Evolutionary conservation across 208 protist species (phyloP).

Genomic region (Crithidia acanthocephali): DNA sequence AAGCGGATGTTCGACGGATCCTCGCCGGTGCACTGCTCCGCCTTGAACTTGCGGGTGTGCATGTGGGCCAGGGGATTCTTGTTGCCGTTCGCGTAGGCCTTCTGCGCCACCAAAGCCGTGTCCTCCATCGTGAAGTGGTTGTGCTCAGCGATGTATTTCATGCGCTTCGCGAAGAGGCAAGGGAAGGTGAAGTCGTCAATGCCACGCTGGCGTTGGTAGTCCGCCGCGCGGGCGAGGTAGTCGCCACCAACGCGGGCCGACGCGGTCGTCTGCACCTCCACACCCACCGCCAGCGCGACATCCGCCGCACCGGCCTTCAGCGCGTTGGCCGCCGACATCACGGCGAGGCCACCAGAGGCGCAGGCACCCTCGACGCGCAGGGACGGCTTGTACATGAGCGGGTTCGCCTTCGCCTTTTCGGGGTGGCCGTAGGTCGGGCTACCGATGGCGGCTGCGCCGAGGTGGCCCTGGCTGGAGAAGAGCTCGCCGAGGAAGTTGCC

Average conservation of each 20-base stretch:
- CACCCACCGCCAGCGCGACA: constrained; percentile 79
- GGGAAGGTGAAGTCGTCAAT: constrained; percentile 94
- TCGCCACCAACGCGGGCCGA: constrained; percentile 81
- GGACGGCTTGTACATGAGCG: constrained; percentile 74
- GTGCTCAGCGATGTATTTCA: constrained; percentile 77
- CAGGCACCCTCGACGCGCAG: constrained; percentile 92
- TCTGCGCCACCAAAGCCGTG: constrained; percentile 82
- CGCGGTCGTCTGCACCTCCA: constrained; percentile 90
- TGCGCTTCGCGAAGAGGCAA: constrained; percentile 89
- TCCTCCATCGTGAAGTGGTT: constrained; percentile 89
- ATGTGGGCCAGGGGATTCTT: constrained; percentile 93
- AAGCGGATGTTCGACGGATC: constrained; percentile 79
- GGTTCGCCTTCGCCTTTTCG: constrained; percentile 38
- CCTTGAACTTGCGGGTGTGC: constrained; percentile 69
- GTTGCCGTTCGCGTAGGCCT: constrained; percentile 91
- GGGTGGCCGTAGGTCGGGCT: constrained; percentile 41
- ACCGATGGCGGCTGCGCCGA: constrained; percentile 79
- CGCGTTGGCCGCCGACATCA: constrained; percentile 59
- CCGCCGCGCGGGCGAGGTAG: constrained; percentile 89
- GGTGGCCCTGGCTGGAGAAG: constrained; percentile 90
- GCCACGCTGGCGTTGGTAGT: constrained; percentile 86
- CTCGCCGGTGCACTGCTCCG: constrained; percentile 67
- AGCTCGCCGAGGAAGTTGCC: constrained; percentile 92
- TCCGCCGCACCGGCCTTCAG: constrained; percentile 71
- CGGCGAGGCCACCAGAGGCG: constrained; percentile 86